A percentile compares a stretch with the other conserved stretches of the same genome.
phyloP scores from a whole-genome alignment of 345 rosid genomes.

The Citrus reticulata region DNA sequence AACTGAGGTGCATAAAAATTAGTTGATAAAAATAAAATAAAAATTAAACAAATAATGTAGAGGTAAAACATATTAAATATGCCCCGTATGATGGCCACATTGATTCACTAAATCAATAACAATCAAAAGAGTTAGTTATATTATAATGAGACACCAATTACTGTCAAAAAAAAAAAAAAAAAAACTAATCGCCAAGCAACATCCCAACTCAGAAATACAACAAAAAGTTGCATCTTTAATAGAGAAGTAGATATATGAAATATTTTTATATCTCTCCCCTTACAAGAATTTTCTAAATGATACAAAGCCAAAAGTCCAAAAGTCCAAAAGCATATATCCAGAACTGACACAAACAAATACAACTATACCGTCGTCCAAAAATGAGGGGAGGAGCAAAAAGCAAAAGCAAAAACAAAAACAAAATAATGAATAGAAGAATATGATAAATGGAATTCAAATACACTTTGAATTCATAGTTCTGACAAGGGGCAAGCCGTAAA shows the following conservation, averaged over 20 bases:
- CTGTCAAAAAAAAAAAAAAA: too few species aligned
- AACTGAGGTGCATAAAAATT: too few species aligned
- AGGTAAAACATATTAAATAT: too few species aligned
- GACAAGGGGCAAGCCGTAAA: constrained; percentile 4
- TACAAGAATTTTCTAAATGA: background rate
- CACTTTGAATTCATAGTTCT: constrained; percentile 20
- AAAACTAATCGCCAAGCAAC: too few species aligned
- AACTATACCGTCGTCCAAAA: background rate
- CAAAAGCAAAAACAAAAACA: background rate
- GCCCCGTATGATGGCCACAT: too few species aligned
- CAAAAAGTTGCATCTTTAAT: background rate
- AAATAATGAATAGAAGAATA: constrained; percentile 18
- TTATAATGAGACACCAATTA: too few species aligned
- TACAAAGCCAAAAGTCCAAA: background rate
- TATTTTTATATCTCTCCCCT: background rate
- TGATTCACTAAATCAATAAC: too few species aligned
- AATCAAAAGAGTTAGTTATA: too few species aligned
- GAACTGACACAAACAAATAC: constrained; percentile 5
- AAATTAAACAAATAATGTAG: too few species aligned
- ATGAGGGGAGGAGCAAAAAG: background rate
- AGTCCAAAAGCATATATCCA: background rate
- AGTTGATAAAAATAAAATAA: too few species aligned
- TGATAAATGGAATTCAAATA: constrained; percentile 24
- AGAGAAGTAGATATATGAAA: background rate
- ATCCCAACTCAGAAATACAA: too few species aligned